Evolutionary conservation across 2,329 filamentous ascomycete species (phyloP), one percentile per base, ranked within the genome.

Genomic region (Dactylellina cionopaga): DNA sequence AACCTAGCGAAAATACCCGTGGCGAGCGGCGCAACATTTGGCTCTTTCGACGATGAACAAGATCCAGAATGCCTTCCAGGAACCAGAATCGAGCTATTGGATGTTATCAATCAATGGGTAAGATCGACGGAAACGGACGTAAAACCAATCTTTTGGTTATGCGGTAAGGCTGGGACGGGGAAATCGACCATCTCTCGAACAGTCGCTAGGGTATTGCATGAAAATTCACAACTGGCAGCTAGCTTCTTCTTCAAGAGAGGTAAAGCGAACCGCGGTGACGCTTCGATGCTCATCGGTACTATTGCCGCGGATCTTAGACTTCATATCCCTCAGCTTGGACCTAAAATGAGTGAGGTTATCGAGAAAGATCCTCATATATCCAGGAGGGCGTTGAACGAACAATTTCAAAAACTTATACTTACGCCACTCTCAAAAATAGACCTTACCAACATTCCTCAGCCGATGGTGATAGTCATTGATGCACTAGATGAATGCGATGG

Each of bases 231-330:
- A n/a, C 77, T 82, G 43, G 78, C 77, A 17, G 80, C 79, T 1
- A 81, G 79, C 66, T 84, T 84, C 74, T 83, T 83, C 76, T 84
- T 84, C 75, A 82, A 82, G 60, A 80, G 78, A 70, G 82, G 80
- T 1, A 81, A 82, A 52, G 76, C 75, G 2, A 80, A 83, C 69
- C 78, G 80, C 22, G 79, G 80, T 1, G 78, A 77, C 41, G 78
- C 79, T 1, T 74, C 74, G 3, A 78, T 76, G 47, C 77, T 85
- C 35, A 79, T 84, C 13, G 77, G 81, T 0, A 84, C 82, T 0
- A 76, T 85, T 29, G 79, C 80, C 5, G 60, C 65, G 5, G 77
- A 83, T 37, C 74, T 84, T 1, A 75, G 77, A 0, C 33, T 19
- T 0, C 74, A 66, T 9, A 64, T 80, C 9, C 80, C 81, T 11